Conservation (phyloP, 140 eudicot species). For the Cichorium intybus region DNA sequence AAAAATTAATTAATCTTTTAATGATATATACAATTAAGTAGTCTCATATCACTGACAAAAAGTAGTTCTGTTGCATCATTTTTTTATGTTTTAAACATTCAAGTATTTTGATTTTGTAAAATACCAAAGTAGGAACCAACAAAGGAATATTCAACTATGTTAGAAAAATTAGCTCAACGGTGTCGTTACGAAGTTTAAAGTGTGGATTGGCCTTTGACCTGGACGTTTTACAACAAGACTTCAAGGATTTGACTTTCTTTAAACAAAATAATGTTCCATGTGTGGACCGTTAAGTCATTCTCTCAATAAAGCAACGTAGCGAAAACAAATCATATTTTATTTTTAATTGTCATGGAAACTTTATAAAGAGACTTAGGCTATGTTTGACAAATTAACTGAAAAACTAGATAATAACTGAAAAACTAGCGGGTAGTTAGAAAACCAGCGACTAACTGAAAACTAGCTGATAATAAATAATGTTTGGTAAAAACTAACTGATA, state of each 20-base stretch:
- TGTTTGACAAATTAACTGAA: too few species aligned
- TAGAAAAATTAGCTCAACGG: conserved; percentile 30
- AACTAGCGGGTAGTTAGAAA: too few species aligned
- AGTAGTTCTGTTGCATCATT: too few species aligned
- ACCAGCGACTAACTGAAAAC: too few species aligned
- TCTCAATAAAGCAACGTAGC: neutral
- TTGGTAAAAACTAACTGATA: too few species aligned
- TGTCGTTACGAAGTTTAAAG: conserved; percentile 14
- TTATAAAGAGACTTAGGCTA: too few species aligned
- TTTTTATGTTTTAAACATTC: neutral
- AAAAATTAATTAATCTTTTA: too few species aligned
- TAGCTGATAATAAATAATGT: too few species aligned
- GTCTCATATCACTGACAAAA: neutral
- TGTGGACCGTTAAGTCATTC: neutral
- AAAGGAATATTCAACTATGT: neutral
- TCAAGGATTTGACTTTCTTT: conserved; percentile 13
- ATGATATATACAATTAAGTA: too few species aligned
- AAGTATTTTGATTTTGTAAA: neutral
- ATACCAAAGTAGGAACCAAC: neutral
- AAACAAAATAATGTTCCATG: conserved; percentile 2
- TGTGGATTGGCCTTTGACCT: conserved; percentile 12
- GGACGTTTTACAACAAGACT: neutral
- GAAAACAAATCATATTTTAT: too few species aligned
- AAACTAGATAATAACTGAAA: too few species aligned
- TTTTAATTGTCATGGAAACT: too few species aligned